A percentile compares a stretch with the other conserved stretches of the same genome.
These are phyloP conservation scores for Yamadazyma sp. DNA, from an alignment of 1,139 yeast genomes.

Conservation along the genomic window DNA sequence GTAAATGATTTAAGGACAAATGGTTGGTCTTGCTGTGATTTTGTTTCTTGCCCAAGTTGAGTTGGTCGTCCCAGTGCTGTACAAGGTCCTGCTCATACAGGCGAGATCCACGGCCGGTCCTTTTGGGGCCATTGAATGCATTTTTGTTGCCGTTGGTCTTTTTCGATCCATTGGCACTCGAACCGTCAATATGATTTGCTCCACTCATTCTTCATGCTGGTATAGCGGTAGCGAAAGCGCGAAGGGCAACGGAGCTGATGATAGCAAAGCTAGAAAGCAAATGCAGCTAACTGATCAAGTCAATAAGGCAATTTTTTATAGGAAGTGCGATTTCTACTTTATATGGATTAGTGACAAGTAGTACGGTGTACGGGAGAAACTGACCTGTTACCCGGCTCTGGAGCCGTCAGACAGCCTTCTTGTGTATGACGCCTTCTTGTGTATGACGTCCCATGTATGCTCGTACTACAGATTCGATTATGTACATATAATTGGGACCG, in stretches of 20 bases:
- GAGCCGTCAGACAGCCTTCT: too few relatives aligned
- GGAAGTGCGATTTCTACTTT: too few relatives aligned
- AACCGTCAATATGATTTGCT: not conserved
- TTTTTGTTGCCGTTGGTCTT: not conserved
- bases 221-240: too few relatives aligned
- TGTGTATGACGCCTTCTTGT: too few relatives aligned
- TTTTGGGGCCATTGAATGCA: not conserved
- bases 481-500: too few relatives aligned
- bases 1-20: slow-evolving; percentile 61
- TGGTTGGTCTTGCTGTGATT: slow-evolving; percentile 49
- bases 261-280: not conserved
- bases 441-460: too few relatives aligned
- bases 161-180: not conserved
- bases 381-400: too few relatives aligned
- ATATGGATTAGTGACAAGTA: too few relatives aligned
- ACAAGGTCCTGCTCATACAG: slow-evolving; percentile 3
- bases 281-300: not conserved
- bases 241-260: not conserved
- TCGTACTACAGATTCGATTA: too few relatives aligned
- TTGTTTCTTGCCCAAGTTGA: slow-evolving; percentile 11
- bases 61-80: slow-evolving; percentile 3
- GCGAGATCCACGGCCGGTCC: not conserved
- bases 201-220: slow-evolving; percentile 1
- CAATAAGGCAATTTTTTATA: too few relatives aligned
- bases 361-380: too few relatives aligned